phyloP scores from a whole-genome alignment of 176 grass and related monocot genomes.

The Bothriochloa decipiens region DNA sequence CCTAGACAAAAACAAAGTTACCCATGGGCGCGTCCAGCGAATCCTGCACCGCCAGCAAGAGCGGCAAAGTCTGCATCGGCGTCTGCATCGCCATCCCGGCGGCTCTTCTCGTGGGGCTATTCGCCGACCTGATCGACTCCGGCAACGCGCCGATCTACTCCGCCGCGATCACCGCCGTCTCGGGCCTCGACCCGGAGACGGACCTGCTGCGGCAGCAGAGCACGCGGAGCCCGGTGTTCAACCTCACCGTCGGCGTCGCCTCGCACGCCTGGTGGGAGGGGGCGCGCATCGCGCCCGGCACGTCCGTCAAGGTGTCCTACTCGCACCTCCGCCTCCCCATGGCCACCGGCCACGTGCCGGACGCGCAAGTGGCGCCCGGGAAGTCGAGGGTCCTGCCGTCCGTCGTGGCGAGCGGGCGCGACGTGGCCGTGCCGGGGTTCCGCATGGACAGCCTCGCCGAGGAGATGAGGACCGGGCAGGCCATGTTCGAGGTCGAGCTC shows the following conservation, averaged over 20 bases:
- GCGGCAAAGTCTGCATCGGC: rapidly evolving
- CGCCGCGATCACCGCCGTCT: constrained; percentile 25
- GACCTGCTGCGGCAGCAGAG: neutral
- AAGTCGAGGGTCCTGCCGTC: neutral
- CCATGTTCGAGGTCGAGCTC: constrained; percentile 24
- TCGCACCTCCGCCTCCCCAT: constrained; percentile 17
- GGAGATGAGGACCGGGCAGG: neutral
- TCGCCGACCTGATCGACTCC: neutral
- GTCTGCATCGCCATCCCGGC: neutral
- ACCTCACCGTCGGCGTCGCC: constrained; percentile 26
- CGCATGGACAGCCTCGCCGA: constrained; percentile 12
- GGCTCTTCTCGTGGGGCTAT: too few relatives aligned
- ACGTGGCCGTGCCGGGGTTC: constrained; percentile 14
- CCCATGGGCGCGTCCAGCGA: neutral
- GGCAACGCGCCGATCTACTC: neutral
- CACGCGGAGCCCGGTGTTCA: constrained; percentile 31
- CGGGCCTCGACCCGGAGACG: constrained; percentile 25
- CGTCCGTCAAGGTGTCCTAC: constrained; percentile 8
- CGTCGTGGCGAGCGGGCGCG: neutral
- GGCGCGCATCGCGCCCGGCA: neutral
- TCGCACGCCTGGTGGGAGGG: neutral
- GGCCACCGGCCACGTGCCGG: neutral
- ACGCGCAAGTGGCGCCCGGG: neutral
- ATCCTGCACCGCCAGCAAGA: neutral
- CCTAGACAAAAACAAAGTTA: too few relatives aligned